phyloP scores from a whole-genome alignment of 1,284 basidiomycete genomes.

The Ustilago bromivora region DNA sequence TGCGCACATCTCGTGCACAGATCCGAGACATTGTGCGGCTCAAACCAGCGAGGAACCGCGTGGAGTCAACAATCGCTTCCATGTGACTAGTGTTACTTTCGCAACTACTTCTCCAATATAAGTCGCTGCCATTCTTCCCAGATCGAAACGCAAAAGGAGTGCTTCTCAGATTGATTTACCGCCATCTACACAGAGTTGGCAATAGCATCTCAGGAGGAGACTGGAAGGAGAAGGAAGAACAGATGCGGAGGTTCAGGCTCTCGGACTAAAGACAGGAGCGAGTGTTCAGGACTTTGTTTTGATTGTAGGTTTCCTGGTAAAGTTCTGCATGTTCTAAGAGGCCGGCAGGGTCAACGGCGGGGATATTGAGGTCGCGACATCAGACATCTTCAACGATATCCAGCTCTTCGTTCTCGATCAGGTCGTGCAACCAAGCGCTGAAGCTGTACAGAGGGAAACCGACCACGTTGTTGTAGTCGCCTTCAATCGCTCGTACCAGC shows the following conservation, averaged over 20 bases:
- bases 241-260: background rate
- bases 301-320: background rate
- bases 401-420: slow-evolving; percentile 65
- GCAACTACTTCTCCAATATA: slow-evolving; percentile 11
- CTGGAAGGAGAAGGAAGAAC: background rate
- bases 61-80: background rate
- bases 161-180: background rate
- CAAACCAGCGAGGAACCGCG: background rate
- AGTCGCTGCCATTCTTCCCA: slow-evolving; percentile 2
- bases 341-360: background rate
- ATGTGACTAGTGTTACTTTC: slow-evolving; percentile 6
- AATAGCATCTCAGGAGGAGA: background rate
- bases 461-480: slow-evolving; percentile 91
- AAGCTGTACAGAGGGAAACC: slow-evolving; percentile 77
- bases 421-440: slow-evolving; percentile 56
- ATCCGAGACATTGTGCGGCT: background rate
- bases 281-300: background rate
- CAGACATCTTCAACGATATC: slow-evolving; percentile 53
- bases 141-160: background rate
- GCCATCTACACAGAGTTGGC: background rate
- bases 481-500: slow-evolving; percentile 85
- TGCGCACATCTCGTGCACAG: background rate
- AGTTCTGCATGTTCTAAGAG: background rate
- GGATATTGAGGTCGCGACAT: background rate
- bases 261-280: background rate